These are phyloP conservation scores for Wickerhamiella vanderwaltii DNA, from an alignment of 805 yeast species.

Conservation along the genomic window DNA sequence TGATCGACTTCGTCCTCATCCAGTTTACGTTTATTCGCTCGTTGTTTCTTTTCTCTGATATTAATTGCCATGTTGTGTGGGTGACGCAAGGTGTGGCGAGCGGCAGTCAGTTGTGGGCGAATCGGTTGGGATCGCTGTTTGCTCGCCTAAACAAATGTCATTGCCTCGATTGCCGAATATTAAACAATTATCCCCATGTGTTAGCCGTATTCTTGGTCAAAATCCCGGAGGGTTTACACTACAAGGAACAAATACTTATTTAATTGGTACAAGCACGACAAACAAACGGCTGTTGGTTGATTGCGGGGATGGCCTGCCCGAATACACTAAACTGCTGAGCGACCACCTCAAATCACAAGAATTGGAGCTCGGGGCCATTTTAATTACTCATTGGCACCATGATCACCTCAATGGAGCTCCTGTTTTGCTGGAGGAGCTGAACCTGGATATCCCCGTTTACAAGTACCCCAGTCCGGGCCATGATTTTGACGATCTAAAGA, in stretches of 20 bases:
- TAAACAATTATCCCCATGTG: conserved; percentile 24
- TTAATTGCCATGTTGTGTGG: conserved; percentile 8
- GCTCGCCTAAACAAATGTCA: no score
- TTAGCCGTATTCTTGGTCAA: conserved; percentile 28
- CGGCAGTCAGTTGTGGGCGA: no score
- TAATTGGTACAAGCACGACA: conserved; percentile 26
- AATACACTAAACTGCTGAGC: conserved; percentile 21
- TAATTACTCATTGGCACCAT: conserved; percentile 30
- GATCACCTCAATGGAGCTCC: conserved; percentile 28
- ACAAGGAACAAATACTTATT: conserved; percentile 32
- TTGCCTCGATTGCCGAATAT: conserved; percentile 16
- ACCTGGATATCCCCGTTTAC: conserved; percentile 13
- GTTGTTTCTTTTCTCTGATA: not conserved
- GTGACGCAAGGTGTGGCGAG: no score
- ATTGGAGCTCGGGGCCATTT: conserved; percentile 20
- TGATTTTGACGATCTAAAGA: not conserved
- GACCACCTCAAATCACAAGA: conserved; percentile 17
- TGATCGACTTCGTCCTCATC: conserved; percentile 48
- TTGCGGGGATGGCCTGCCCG: conserved; percentile 28
- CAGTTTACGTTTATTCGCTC: conserved; percentile 1
- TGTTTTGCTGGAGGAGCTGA: conserved; percentile 15
- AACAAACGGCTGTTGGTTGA: conserved; percentile 26
- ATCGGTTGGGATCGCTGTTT: no score
- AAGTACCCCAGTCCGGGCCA: conserved; percentile 13
- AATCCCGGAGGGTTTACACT: conserved; percentile 30